Base-by-base conservation (phyloP, 805 yeast genomes). In the Sungouiella thailandica region DNA sequence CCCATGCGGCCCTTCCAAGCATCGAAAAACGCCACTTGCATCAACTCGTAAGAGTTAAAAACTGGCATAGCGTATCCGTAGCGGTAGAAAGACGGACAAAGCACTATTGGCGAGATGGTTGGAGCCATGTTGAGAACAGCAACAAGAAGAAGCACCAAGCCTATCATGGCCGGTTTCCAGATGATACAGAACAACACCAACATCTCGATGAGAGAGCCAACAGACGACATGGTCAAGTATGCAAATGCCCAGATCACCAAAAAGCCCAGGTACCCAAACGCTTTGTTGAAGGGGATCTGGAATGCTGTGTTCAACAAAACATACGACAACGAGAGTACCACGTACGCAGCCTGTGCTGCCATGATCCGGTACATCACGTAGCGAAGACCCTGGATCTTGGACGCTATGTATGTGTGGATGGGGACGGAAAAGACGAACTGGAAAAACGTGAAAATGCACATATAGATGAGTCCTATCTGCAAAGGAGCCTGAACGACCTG, bases 1-100 rank as follows among this genome's bases (percentile, higher is more conserved):
- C 65, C 65, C 46, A 60, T 40, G 23, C 51, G 32, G 3, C 66
- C 66, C 41, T 60, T 60, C 55, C 57, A 60, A 4, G 58, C 35
- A 37, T 60, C 34, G 34, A 60, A 59, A 30, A 50, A 58, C 1
- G 57, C 62, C 8, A 56, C 60, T 20, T 56, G 58, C 39, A 60
- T 37, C 27, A 57, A 43, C 16, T 54, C 53, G 39, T 60, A 60
- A 1, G 62, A 47, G 35, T 51, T 51, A 15, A 39, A 35, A 10
- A 60, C 59, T 5, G 66, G 68, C 47, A 62, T 40, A 9, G 62
- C 68, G 44, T 62, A 62, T 3, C 70, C 70, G 37, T 52, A 60
- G 25, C 60, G 40, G 37, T 49, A 60, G 29, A 62, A 55, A 6
- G 31, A 32, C 0, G 70, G 65, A 32, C 49, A 43, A 25, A 63